Base-by-base conservation (phyloP, 2,329 filamentous ascomycete genomes). In the Laburnicola sp. region DNA sequence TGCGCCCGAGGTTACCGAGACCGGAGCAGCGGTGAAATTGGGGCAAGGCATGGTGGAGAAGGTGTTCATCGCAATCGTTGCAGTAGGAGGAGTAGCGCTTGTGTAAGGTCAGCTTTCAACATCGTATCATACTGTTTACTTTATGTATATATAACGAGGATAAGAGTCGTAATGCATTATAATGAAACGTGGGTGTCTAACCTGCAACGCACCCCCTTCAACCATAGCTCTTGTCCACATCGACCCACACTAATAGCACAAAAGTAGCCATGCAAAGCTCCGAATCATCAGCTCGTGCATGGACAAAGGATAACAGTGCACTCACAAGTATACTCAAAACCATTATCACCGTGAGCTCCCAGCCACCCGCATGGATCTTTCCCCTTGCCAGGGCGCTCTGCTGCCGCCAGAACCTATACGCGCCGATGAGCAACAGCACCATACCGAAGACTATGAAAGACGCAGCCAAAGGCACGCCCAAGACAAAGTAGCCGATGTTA, bases 391-490 rank as follows among this genome's bases (percentile, higher is more conserved):
- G 79, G 0, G 81, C 82, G 63, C 76, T 76, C 66, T 87, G 85
- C 57, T 84, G 79, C 50, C 79, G 78, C 79, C 80, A 87, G 59
- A 83, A 86, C 25, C 85, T 76, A 55, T 78, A 75, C 1, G 78
- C 77, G 1, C 84, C 85, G n/a, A 86, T 58, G 0, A 80, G 27
- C 0, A 80, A 68, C 6, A 82, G 74, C 1, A 79, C 36, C 22
- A 83, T 74, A 0, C 81, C 81, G 25, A 75, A 69, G 34, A 51
- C 65, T 34, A 83, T 79, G 45, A 80, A 78, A 4, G 77, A 68
- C 8, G 72, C 76, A 3, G 78, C 71, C 3, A 91, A 70, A 0
- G 87, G 85, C 48, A 81, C 80, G 2, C 85, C 86, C 2, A 88
- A 73, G 8, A 78, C 70, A 52, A 78, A 82, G 65, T 84, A 89